Evolutionary conservation across 768 basidiomycete species (phyloP), one percentile per base, ranked within the genome.

Genomic region (Psilocybe tampanensis): DNA sequence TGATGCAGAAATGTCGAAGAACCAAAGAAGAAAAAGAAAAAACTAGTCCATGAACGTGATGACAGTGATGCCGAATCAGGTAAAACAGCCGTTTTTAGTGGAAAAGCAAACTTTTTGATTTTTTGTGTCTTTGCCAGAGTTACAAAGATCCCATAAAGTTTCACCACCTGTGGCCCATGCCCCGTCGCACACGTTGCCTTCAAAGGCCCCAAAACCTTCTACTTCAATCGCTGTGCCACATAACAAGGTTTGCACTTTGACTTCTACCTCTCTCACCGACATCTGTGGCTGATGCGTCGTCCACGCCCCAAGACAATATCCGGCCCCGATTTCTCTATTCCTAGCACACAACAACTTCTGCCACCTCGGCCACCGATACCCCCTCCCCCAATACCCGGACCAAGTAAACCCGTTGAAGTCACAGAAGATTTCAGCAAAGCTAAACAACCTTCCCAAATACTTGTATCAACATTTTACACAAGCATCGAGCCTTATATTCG

Each of bases 401-500:
- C 92, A n/a, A 87, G 84, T 67, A 89, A 85, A 65, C 86, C 93
- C 42, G 85, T 79, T 24, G 88, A 95, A 54, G 94, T 98, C 24
- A 81, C 65, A 54, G 94, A 96, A 55, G 95, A 98, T 73, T 97
- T 94, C 67, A 93, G 89, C 68, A 90, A 90, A 70, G 74, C 81
- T 22, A 96, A 93, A 72, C 84, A 78, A 48, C 92, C 93, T 0
- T 63, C 82, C n/a, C 90, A 92, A 68, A 81, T 80, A 9, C 79
- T 77, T 18, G 81, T 89, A 24, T 81, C 76, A 26, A 94, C 93
- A 1, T 98, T 97, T 68, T 94, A 94, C 72, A 78, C 88, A 22
- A 89, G 86, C 65, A 85, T 96, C 44, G 96, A 98, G 66, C 90
- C 92, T 11, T 99, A 91, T 79, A 78, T 95, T 66, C 87, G 95